Evolutionary conservation across 2,329 filamentous ascomycete species (phyloP), one percentile per base, ranked within the genome.

Genomic region (Thielaviopsis ethacetica): DNA sequence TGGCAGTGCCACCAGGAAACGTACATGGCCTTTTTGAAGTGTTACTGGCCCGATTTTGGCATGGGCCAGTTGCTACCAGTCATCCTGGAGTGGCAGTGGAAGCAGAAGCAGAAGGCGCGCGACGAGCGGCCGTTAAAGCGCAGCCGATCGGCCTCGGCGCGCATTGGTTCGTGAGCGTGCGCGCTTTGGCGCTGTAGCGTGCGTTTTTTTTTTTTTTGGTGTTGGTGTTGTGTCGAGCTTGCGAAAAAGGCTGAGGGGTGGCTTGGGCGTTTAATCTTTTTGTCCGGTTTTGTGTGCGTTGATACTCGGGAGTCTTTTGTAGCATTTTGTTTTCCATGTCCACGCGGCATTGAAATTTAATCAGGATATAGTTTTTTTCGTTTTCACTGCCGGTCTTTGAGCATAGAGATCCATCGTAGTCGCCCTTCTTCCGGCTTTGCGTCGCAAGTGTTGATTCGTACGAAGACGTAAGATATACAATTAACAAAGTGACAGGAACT

Each of bases 1-100:
- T 98, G 93, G 93, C 93, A 98, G 71, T 93, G 88, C 66, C 91
- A 97, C 68, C 82, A 95, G 67, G 78, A 91, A 63, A 96, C 93
- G 0, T 86, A 95, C 62, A 86, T 98, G 63, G 88, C 94, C 61
- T 98, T 97, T 68, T 73, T 96, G 59, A 81, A 95, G 66, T 93
- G 88, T 63, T 76, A 95, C 62, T 98, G 93, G 93, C 93, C 93
- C 1, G 89, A 96, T 63, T 96, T 98, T 66, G 90, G 95, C 68
- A 77, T 98, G 4, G 91, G 90, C 83, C 81, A 91, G 61, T 96
- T 97, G 71, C 71, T 98, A 19, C 93, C 91, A 9, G 91, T 98
- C 22, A 73, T 98, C 58, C 76, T 97, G 54, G 90, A 95, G 69
- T 98, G 93, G 91, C 82, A 85, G 67, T 84, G 82, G 80, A 73